phyloP scores from a whole-genome alignment of 2,329 filamentous ascomycete genomes.

The Colletotrichum sp. region DNA sequence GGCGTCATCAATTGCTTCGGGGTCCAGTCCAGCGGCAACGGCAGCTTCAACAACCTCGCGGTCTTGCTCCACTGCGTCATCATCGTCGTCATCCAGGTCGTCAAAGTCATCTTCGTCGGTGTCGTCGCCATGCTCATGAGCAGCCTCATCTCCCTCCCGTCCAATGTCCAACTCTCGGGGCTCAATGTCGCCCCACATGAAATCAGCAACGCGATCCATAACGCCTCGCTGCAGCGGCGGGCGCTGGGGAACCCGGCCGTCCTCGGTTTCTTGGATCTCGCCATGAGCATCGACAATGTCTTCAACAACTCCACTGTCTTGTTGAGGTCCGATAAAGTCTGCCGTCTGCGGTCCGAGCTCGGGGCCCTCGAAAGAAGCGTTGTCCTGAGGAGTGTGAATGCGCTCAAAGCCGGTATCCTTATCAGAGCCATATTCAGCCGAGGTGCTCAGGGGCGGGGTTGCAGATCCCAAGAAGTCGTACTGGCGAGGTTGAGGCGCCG shows the following conservation, averaged over 20 bases:
- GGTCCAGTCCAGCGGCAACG: conserved; percentile 73
- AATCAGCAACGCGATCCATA: conserved; percentile 55
- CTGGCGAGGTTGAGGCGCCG: background rate
- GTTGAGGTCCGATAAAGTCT: background rate
- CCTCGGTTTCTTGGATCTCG: background rate
- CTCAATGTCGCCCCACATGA: conserved; percentile 66
- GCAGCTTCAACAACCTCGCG: conserved; percentile 68
- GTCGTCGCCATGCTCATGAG: conserved; percentile 54
- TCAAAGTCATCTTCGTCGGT: conserved; percentile 44
- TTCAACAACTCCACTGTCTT: background rate
- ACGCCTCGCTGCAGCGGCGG: conserved; percentile 37
- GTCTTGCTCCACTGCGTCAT: conserved; percentile 46
- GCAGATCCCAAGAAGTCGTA: background rate
- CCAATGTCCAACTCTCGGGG: conserved; percentile 30
- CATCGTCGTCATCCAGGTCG: conserved; percentile 31
- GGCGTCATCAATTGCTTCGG: conserved; percentile 79
- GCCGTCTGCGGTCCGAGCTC: background rate
- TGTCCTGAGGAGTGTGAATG: background rate
- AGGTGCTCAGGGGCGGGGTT: background rate
- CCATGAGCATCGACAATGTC: background rate
- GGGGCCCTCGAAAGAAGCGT: background rate
- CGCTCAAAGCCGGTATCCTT: background rate
- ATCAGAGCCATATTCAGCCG: background rate
- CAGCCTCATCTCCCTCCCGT: conserved; percentile 44
- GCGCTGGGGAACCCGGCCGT: conserved; percentile 8